phyloP scores from a whole-genome alignment of 2,329 filamentous ascomycete species.

The Penicillium sp. region DNA sequence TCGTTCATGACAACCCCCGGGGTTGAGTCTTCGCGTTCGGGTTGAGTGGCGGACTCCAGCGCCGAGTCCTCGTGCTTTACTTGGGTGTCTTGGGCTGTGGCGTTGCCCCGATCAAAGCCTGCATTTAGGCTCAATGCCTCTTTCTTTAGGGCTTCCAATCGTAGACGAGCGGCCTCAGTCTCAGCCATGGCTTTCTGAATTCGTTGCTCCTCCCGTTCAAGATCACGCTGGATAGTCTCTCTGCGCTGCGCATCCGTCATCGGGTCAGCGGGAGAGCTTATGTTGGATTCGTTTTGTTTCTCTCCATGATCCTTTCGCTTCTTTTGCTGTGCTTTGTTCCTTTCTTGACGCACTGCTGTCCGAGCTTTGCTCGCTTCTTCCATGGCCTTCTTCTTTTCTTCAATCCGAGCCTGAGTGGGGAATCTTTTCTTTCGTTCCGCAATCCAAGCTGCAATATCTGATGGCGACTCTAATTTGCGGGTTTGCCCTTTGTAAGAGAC shows the following conservation, averaged over 20 bases:
- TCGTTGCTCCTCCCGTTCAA: constrained; percentile 63
- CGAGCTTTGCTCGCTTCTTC: constrained; percentile 58
- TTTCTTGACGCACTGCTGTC: constrained; percentile 39
- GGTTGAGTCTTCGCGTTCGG: neutral
- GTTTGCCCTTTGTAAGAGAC: constrained; percentile 58
- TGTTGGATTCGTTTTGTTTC: constrained; percentile 25
- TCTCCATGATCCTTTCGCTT: constrained; percentile 16
- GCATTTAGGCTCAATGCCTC: constrained; percentile 14
- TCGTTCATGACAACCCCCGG: neutral
- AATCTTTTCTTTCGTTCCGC: constrained; percentile 74
- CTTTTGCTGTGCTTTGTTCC: constrained; percentile 35
- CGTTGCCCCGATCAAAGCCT: neutral
- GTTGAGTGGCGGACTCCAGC: neutral
- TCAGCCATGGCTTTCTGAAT: constrained; percentile 46
- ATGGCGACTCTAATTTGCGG: constrained; percentile 51
- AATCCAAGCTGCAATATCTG: constrained; percentile 75
- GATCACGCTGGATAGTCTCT: constrained; percentile 43
- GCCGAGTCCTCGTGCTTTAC: neutral
- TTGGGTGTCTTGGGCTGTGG: neutral
- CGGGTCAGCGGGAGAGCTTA: constrained; percentile 30
- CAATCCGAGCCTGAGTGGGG: constrained; percentile 67
- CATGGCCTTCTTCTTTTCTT: constrained; percentile 60
- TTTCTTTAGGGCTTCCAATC: constrained; percentile 33
- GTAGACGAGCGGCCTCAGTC: constrained; percentile 38
- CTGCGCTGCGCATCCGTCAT: constrained; percentile 38